Evolutionary conservation across 495 filamentous ascomycete genomes (phyloP).

Genomic region (Xylaria sp.): DNA sequence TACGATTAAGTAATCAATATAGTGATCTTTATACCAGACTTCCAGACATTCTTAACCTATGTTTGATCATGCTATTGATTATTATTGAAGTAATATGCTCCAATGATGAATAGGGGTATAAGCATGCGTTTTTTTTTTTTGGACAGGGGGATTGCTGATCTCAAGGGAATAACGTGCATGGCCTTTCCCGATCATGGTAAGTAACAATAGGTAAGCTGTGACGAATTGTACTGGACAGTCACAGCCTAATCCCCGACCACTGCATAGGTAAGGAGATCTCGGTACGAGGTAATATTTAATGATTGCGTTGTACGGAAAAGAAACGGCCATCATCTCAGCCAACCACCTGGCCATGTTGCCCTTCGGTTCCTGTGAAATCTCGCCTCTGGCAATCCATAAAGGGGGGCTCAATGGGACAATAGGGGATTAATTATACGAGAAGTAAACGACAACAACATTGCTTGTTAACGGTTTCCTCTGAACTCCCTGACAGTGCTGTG

Average conservation of each 20-base stretch:
- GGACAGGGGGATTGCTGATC: background rate
- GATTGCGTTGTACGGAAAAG: background rate
- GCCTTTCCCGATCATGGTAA: background rate
- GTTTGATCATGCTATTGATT: background rate
- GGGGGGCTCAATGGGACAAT: background rate
- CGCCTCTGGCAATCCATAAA: background rate
- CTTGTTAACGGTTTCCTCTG: conserved; percentile 10
- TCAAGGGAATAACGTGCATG: background rate
- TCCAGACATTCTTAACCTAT: background rate
- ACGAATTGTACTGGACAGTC: background rate
- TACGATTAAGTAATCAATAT: background rate
- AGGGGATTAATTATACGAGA: background rate
- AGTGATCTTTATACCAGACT: background rate
- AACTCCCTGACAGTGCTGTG: conserved; percentile 12
- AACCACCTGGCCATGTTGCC: background rate
- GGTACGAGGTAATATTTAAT: background rate
- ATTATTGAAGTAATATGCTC: background rate
- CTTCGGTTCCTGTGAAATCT: background rate
- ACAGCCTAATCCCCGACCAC: background rate
- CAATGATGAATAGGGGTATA: background rate
- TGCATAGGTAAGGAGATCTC: background rate
- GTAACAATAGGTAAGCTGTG: background rate
- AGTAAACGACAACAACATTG: background rate
- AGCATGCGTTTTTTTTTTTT: background rate
- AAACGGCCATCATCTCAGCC: background rate